Evolutionary conservation across 2,329 filamentous ascomycete genomes (phyloP).

Genomic region (Macrophomina phaseolina): DNA sequence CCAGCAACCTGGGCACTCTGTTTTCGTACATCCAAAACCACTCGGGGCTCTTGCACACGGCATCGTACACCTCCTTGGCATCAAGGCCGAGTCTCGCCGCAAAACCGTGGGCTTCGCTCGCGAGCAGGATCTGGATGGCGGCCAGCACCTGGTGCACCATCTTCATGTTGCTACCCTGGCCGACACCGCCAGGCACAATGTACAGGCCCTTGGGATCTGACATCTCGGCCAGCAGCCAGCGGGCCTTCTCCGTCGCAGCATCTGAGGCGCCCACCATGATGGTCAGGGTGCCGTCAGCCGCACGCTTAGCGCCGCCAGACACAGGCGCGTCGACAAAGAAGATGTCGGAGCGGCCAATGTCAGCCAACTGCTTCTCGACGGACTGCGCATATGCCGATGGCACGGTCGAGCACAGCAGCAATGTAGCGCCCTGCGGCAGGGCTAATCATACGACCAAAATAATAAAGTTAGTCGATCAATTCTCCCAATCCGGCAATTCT

Average conservation of each 20-base stretch:
- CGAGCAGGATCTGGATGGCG: conserved; percentile 62
- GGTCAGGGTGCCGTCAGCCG: conserved; percentile 73
- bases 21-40: conserved; percentile 64
- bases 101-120: conserved; percentile 63
- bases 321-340: conserved; percentile 74
- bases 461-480: conserved; percentile 32
- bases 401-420: conserved; percentile 74
- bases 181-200: conserved; percentile 58
- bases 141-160: conserved; percentile 65
- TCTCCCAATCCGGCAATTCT: conserved; percentile 29
- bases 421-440: conserved; percentile 63
- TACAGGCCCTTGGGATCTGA: conserved; percentile 65
- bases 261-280: conserved; percentile 73
- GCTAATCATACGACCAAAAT: conserved; percentile 23
- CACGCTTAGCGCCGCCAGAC: conserved; percentile 71
- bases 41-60: conserved; percentile 49
- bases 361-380: conserved; percentile 62
- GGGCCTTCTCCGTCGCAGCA: conserved; percentile 62
- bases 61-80: conserved; percentile 55
- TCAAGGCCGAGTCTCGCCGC: conserved; percentile 61
- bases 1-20: conserved; percentile 59
- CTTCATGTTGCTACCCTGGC: conserved; percentile 62
- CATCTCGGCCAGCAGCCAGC: conserved; percentile 67
- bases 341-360: conserved; percentile 65
- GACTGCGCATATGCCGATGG: conserved; percentile 68